phyloP scores from a whole-genome alignment of 768 basidiomycete genomes.

The Gloeopeniophorella convolvens region DNA sequence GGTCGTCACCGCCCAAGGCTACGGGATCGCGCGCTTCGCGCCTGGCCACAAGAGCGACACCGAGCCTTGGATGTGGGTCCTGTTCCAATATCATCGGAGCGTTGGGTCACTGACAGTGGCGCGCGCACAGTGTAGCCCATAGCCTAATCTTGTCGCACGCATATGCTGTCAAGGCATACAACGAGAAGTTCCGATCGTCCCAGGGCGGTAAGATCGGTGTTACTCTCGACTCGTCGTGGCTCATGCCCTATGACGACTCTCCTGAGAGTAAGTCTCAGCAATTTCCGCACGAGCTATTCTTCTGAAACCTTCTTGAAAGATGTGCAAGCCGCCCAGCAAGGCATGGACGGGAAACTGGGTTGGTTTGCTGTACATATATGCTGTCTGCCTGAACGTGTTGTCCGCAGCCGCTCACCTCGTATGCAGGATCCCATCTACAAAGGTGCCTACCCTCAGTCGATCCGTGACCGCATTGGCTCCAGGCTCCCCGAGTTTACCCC shows the following conservation, averaged over 20 bases:
- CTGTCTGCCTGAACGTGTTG: no score
- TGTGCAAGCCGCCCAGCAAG: slow-evolving; percentile 35
- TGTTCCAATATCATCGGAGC: background rate
- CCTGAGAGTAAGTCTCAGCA: slow-evolving; percentile 49
- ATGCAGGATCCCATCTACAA: slow-evolving; percentile 60
- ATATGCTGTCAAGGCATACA: slow-evolving; percentile 56
- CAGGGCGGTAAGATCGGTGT: slow-evolving; percentile 70
- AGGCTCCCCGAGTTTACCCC: slow-evolving; percentile 53
- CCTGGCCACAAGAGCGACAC: slow-evolving; percentile 46
- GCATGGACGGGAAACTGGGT: slow-evolving; percentile 38
- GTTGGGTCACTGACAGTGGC: background rate
- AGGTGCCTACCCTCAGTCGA: slow-evolving; percentile 57
- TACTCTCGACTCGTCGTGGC: slow-evolving; percentile 71
- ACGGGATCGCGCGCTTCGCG: slow-evolving; percentile 37
- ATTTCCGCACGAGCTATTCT: background rate
- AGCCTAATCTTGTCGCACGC: slow-evolving; percentile 65
- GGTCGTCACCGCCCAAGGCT: slow-evolving; percentile 36
- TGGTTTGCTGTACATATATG: slow-evolving; percentile 40
- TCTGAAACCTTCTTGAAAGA: slow-evolving; percentile 27
- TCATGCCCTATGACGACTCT: slow-evolving; percentile 61
- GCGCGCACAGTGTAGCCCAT: slow-evolving; percentile 50
- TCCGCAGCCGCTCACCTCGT: background rate
- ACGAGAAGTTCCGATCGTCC: slow-evolving; percentile 51
- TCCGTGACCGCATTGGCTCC: slow-evolving; percentile 49
- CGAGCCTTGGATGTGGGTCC: slow-evolving; percentile 61